These are phyloP conservation scores for Parafenestella ontariensis DNA, from an alignment of 2,329 filamentous ascomycete genomes.

Conservation along the genomic window DNA sequence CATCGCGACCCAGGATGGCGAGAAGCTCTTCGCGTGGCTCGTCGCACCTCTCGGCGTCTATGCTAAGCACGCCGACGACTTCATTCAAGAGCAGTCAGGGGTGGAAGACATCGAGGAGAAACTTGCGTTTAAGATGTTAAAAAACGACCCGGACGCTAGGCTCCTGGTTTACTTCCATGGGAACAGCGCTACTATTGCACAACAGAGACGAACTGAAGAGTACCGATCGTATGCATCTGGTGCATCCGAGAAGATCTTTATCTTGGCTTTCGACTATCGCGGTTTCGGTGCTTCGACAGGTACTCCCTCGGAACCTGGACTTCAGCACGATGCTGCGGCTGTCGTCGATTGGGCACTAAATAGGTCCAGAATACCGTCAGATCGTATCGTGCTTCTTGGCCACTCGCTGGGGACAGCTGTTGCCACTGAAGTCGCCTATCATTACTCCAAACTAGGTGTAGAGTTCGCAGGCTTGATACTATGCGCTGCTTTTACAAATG, in stretches of 20 bases:
- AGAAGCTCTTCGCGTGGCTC: slow-evolving; percentile 89
- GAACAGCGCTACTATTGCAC: slow-evolving; percentile 79
- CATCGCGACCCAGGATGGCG: slow-evolving; percentile 74
- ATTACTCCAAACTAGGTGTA: slow-evolving; percentile 64
- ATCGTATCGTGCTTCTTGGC: slow-evolving; percentile 80
- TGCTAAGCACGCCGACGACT: slow-evolving; percentile 67
- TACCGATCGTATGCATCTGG: slow-evolving; percentile 79
- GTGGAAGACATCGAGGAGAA: slow-evolving; percentile 57
- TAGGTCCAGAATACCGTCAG: slow-evolving; percentile 69
- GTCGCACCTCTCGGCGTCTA: slow-evolving; percentile 81
- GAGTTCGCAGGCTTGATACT: slow-evolving; percentile 84
- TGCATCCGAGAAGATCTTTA: slow-evolving; percentile 60
- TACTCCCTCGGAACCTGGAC: slow-evolving; percentile 75
- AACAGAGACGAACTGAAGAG: slow-evolving; percentile 75
- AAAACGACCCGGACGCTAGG: slow-evolving; percentile 59
- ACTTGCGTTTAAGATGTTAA: slow-evolving; percentile 59
- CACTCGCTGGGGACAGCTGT: slow-evolving; percentile 92
- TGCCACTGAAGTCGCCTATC: slow-evolving; percentile 74
- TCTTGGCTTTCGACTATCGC: slow-evolving; percentile 90
- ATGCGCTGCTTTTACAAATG: slow-evolving; percentile 78
- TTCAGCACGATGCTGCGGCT: slow-evolving; percentile 79
- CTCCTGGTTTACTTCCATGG: slow-evolving; percentile 63
- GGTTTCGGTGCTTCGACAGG: slow-evolving; percentile 87
- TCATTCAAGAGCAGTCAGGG: slow-evolving; percentile 60
- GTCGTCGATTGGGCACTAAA: slow-evolving; percentile 77